Percentiles rank a stretch among this genome's conserved stretches.
Conservation (phyloP, 495 filamentous ascomycete genomes). For the Pyrenopolyporus hunteri region DNA sequence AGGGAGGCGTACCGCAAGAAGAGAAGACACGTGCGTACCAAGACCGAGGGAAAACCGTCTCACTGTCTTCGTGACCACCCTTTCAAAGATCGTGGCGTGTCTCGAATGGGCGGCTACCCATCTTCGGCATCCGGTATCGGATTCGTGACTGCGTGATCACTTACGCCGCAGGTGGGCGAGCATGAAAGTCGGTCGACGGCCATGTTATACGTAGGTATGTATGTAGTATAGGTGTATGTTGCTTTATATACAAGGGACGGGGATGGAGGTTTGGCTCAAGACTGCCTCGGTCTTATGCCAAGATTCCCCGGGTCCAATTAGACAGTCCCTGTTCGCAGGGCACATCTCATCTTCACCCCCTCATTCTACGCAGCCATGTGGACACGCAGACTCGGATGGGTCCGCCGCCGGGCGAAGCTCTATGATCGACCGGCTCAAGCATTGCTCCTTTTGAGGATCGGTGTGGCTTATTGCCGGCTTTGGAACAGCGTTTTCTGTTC, state of each 20-base stretch:
- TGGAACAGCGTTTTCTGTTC: no score
- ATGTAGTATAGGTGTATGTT: conserved; percentile 2
- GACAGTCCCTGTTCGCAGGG: conserved; percentile 13
- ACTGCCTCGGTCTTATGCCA: conserved; percentile 21
- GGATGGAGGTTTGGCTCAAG: conserved; percentile 7
- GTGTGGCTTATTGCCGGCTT: conserved; percentile 1
- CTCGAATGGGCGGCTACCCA: neutral
- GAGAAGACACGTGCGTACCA: neutral
- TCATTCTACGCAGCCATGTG: conserved; percentile 21
- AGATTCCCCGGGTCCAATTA: conserved; percentile 26
- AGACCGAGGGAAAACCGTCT: neutral
- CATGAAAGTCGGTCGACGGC: conserved; percentile 5
- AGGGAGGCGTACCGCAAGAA: conserved; percentile 10
- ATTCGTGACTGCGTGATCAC: neutral
- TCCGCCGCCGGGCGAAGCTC: neutral
- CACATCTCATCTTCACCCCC: conserved; percentile 21
- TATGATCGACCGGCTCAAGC: neutral
- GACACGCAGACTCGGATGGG: conserved; percentile 8
- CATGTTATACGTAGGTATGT: conserved; percentile 10
- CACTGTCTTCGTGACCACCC: neutral
- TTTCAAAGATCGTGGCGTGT: neutral
- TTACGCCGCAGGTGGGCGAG: neutral
- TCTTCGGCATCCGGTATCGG: conserved; percentile 22
- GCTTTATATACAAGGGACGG: conserved; percentile 25
- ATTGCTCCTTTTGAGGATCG: conserved; percentile 1